Conservation (phyloP, 1,139 yeast species). For the Yamadazyma pseudoaaseri region DNA sequence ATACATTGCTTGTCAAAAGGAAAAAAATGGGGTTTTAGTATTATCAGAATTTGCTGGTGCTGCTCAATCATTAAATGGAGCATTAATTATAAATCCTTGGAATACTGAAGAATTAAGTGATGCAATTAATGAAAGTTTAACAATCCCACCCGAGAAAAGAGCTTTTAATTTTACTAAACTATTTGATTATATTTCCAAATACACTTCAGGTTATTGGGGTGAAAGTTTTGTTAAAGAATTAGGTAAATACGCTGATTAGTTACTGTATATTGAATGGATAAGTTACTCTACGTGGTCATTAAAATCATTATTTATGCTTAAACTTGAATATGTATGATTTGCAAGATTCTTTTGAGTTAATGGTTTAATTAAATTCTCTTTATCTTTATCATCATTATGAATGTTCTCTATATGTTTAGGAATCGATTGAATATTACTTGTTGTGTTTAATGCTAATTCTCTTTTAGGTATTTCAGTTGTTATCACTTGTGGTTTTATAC, state of each 20-base stretch:
- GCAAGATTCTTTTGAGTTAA: conserved; percentile 36
- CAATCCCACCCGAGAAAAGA: conserved; percentile 79
- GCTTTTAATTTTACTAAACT: conserved; percentile 75
- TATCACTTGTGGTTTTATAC: conserved; percentile 46
- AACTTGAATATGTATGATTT: conserved; percentile 25
- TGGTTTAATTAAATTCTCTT: conserved; percentile 17
- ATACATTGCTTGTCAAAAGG: conserved; percentile 93
- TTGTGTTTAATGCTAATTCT: conserved; percentile 12
- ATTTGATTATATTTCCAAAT: conserved; percentile 84
- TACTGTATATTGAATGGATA: neutral
- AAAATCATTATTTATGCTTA: conserved; percentile 16
- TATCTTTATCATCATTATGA: conserved; percentile 12
- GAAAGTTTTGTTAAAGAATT: conserved; percentile 91
- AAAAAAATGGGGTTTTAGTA: conserved; percentile 80
- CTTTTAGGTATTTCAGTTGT: conserved; percentile 17
- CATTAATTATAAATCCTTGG: conserved; percentile 96
- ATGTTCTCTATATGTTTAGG: conserved; percentile 2
- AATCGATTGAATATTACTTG: conserved; percentile 10
- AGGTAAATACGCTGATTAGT: conserved; percentile 35
- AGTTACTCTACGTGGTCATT: conserved; percentile 29
- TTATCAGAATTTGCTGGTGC: conserved; percentile 97
- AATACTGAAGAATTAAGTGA: conserved; percentile 90
- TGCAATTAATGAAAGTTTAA: conserved; percentile 83
- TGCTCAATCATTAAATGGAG: conserved; percentile 96
- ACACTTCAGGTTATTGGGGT: conserved; percentile 97